Conservation (phyloP, 306 rosid species). For the Quercus aquifolioides region DNA sequence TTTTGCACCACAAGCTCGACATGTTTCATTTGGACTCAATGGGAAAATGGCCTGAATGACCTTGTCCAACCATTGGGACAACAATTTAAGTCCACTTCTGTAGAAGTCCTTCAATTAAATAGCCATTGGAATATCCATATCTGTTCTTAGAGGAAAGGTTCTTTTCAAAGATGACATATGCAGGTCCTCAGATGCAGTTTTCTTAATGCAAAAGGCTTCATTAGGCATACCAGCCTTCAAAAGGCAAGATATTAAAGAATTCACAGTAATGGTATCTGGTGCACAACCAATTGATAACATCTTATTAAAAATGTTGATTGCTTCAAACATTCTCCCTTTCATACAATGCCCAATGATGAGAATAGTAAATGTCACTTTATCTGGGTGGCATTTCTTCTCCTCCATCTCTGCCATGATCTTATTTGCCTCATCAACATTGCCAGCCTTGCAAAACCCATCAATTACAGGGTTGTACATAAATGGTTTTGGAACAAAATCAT, state of each 20-base stretch:
- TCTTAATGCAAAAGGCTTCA: conserved; percentile 57
- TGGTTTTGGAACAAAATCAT: conserved; percentile 45
- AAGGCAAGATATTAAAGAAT: conserved; percentile 68
- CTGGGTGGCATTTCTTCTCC: conserved; percentile 62
- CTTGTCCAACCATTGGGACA: conserved; percentile 4
- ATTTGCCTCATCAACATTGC: conserved; percentile 80
- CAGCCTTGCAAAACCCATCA: conserved; percentile 85
- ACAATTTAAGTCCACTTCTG: neutral
- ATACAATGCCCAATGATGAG: conserved; percentile 86
- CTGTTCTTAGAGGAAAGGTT: conserved; percentile 21
- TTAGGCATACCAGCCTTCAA: conserved; percentile 83
- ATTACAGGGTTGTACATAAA: conserved; percentile 78
- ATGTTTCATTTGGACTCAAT: neutral
- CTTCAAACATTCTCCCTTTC: conserved; percentile 78
- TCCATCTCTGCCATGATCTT: conserved; percentile 69
- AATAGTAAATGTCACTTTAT: conserved; percentile 77
- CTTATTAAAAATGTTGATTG: conserved; percentile 62
- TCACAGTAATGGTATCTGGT: conserved; percentile 63
- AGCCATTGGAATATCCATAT: conserved; percentile 43
- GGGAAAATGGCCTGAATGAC: neutral
- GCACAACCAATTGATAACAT: conserved; percentile 67
- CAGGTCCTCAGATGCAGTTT: conserved; percentile 30
- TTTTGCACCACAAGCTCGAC: conserved; percentile 11
- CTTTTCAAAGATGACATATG: conserved; percentile 17
- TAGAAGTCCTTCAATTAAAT: conserved; percentile 25